These are phyloP conservation scores for Ogataea haglerorum DNA, from an alignment of 805 yeast species.

Conservation along the genomic window DNA sequence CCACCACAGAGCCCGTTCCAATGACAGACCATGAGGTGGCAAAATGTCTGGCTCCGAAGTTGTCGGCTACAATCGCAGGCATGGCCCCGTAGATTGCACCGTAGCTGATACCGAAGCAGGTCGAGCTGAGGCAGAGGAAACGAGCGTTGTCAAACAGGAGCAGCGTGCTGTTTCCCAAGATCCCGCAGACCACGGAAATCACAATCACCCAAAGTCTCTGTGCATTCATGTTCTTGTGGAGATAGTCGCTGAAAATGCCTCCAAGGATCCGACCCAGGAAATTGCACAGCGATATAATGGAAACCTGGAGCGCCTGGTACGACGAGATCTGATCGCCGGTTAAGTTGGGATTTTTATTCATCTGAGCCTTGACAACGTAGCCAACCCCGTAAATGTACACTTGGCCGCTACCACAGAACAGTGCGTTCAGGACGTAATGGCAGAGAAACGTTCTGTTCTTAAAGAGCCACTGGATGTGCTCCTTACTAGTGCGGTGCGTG, in stretches of 20 bases:
- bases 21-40: slow-evolving; percentile 75
- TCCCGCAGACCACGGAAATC: slow-evolving; percentile 37
- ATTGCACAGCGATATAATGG: slow-evolving; percentile 60
- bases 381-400: slow-evolving; percentile 74
- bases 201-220: slow-evolving; percentile 68
- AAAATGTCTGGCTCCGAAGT: slow-evolving; percentile 63
- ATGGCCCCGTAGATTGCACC: slow-evolving; percentile 71
- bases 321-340: slow-evolving; percentile 39
- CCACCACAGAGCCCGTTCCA: slow-evolving; percentile 65
- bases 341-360: slow-evolving; percentile 23
- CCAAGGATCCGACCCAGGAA: slow-evolving; percentile 62
- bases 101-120: slow-evolving; percentile 59
- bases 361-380: slow-evolving; percentile 55
- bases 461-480: slow-evolving; percentile 27
- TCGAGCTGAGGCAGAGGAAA: slow-evolving; percentile 47
- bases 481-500: slow-evolving; percentile 15
- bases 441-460: slow-evolving; percentile 40
- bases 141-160: slow-evolving; percentile 39
- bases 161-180: slow-evolving; percentile 36
- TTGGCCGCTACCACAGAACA: slow-evolving; percentile 64
- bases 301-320: slow-evolving; percentile 68
- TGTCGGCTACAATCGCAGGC: slow-evolving; percentile 73
- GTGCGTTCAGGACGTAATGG: slow-evolving; percentile 53
- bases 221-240: slow-evolving; percentile 46
- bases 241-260: slow-evolving; percentile 63